A percentile compares a stretch with the other conserved stretches of the same genome.
Conservation (phyloP, 371 early-diverging fungal genomes). For the Mortierella sp. region DNA sequence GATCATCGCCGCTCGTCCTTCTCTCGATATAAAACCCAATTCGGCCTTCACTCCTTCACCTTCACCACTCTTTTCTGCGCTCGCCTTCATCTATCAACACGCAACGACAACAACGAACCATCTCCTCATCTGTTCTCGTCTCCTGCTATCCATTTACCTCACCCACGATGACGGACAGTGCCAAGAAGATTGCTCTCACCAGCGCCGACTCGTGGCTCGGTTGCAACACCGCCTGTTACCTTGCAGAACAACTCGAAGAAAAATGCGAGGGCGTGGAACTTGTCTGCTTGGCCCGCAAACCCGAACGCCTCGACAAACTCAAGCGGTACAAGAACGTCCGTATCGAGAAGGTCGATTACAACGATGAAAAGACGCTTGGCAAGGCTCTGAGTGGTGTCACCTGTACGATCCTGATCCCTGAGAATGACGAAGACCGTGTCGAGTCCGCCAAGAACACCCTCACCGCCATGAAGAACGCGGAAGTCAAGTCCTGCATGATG, state of each 20-base stretch:
- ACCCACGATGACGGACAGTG: neutral
- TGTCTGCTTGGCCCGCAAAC: slow-evolving; percentile 27
- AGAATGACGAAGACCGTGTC: slow-evolving; percentile 26
- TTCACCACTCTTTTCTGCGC: no score
- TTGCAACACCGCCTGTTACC: slow-evolving; percentile 17
- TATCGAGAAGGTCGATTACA: slow-evolving; percentile 27
- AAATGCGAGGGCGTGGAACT: slow-evolving; percentile 16
- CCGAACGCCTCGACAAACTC: slow-evolving; percentile 23
- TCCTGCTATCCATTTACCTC: no score
- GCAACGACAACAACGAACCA: no score
- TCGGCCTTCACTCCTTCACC: no score
- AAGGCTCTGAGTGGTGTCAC: slow-evolving; percentile 11
- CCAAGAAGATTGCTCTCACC: slow-evolving; percentile 25
- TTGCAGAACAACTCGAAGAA: slow-evolving; percentile 26
- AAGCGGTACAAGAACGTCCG: slow-evolving; percentile 33
- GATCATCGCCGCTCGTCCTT: no score
- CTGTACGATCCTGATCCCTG: slow-evolving; percentile 26
- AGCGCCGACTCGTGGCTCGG: slow-evolving; percentile 36
- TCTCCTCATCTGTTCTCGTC: no score
- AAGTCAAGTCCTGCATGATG: slow-evolving; percentile 17
- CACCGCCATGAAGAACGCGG: slow-evolving; percentile 18
- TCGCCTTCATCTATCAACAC: no score
- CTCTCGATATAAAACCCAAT: no score
- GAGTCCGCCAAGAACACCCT: slow-evolving; percentile 23
- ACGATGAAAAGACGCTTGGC: slow-evolving; percentile 13